Evolutionary conservation across 805 yeast species (phyloP), one percentile per base, ranked within the genome.

Genomic region (Candida insectorum): DNA sequence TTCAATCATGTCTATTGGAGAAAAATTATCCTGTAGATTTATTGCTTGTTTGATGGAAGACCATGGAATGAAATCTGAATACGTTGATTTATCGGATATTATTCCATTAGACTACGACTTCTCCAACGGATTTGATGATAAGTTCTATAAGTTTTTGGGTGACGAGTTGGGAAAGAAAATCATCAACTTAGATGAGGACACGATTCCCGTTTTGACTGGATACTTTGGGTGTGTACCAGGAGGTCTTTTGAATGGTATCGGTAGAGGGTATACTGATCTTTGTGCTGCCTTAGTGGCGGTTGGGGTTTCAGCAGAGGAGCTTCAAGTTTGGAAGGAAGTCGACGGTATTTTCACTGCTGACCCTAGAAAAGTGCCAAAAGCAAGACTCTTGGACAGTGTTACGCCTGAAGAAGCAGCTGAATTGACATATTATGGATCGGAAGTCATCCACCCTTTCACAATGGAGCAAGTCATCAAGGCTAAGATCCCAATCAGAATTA

Each of bases 401-500:
- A 93, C 97, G 0, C 98, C 98, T 4, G 97, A 93, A 55, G 98
- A 93, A 65, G 98, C 98, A 4, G 93, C 97, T 0, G 98, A 93
- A 65, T 75, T 93, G 58, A 93, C 98, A 1, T 93, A 93, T 62
- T 93, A 93, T 55, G 98, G 98, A 28, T 82, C 94, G 2, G 98
- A 93, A 64, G 98, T 93, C 45, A 93, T 93, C 49, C 98, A 93
- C 55, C 98, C 98, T 3, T 89, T 93, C 69, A 93, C 98, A 15
- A 93, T 93, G 98, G 97, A 91, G 65, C 98, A 93, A 66, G 98
- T 91, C 37, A 93, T 93, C 49, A 79, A 81, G 48, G 97, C 97
- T 16, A 85, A 82, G 55, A 93, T 93, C 54, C 98, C 98, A 29
- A 93, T 93, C 56, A 78, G 97, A 55, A 93, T 93, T 52, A 93